phyloP scores from a whole-genome alignment of 106 monocot genomes.

The Narthecium ossifragum region DNA sequence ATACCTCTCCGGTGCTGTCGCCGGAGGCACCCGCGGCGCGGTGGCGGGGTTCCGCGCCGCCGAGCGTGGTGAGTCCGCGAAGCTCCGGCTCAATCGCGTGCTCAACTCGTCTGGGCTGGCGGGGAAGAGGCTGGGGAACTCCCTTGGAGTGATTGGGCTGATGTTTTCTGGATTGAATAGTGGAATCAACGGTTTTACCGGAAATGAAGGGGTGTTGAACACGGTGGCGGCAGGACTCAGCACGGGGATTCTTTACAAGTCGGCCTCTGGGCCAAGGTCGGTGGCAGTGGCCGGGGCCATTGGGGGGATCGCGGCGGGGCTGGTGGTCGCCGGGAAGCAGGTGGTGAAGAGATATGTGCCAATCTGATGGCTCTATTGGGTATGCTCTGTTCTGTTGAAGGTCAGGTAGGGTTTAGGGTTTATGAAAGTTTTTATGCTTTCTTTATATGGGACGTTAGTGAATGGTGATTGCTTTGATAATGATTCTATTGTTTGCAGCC shows the following conservation, averaged over 20 bases:
- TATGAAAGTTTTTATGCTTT: too few species aligned
- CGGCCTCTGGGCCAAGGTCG: conserved; percentile 7
- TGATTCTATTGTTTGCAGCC: too few species aligned
- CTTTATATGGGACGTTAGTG: too few species aligned
- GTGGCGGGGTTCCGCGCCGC: conserved; percentile 2
- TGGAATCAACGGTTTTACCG: background rate
- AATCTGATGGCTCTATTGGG: background rate
- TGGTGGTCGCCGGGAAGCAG: conserved; percentile 3
- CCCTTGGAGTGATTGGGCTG: conserved; percentile 2
- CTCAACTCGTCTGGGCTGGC: conserved; percentile 12
- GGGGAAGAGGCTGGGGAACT: conserved; percentile 6
- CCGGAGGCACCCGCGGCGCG: conserved; percentile 5
- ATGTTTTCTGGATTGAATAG: conserved; percentile 4
- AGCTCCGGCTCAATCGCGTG: conserved; percentile 15
- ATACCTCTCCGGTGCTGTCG: conserved; percentile 6
- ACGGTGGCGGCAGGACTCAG: background rate
- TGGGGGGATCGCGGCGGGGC: conserved; percentile 13
- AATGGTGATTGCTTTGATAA: too few species aligned
- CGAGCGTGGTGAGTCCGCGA: conserved; percentile 13
- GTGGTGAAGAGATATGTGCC: conserved; percentile 14
- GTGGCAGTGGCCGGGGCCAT: conserved; percentile 9
- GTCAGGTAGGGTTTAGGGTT: too few species aligned
- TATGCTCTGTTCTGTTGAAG: too few species aligned
- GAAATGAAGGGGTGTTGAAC: background rate
- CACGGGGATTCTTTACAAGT: conserved; percentile 5